These are phyloP conservation scores for Aspergillus udagawae DNA, from an alignment of 2,329 filamentous ascomycete genomes.

Conservation along the genomic window DNA sequence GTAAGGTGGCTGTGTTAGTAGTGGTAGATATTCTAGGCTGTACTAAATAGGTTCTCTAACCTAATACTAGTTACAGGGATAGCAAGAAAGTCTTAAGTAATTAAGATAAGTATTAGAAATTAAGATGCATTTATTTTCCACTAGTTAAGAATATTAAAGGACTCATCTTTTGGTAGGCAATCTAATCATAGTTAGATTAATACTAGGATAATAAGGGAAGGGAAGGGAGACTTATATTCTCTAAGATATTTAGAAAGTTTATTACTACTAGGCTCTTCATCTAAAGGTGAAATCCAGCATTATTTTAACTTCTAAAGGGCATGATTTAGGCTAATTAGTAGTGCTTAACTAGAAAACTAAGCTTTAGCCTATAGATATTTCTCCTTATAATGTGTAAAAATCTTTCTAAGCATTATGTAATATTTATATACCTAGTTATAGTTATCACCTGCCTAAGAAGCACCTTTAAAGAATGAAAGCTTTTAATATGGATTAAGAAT, in stretches of 20 bases:
- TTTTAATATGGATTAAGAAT: no score
- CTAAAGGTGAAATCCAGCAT: neutral
- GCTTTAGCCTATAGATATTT: neutral
- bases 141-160: neutral
- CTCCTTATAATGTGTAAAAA: neutral
- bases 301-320: neutral
- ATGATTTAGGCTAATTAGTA: neutral
- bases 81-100: neutral
- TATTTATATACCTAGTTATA: no score
- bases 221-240: neutral
- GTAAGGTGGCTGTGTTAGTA: neutral
- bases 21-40: neutral
- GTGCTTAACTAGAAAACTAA: neutral
- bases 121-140: neutral
- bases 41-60: neutral
- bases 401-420: neutral
- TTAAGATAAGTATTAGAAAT: neutral
- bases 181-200: neutral
- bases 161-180: neutral
- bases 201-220: neutral
- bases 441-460: no score
- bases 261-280: neutral
- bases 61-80: neutral
- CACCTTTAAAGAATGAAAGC: no score
- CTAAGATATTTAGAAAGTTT: neutral